Evolutionary conservation across 805 yeast genomes (phyloP).

Genomic region (Kuraishia molischiana): DNA sequence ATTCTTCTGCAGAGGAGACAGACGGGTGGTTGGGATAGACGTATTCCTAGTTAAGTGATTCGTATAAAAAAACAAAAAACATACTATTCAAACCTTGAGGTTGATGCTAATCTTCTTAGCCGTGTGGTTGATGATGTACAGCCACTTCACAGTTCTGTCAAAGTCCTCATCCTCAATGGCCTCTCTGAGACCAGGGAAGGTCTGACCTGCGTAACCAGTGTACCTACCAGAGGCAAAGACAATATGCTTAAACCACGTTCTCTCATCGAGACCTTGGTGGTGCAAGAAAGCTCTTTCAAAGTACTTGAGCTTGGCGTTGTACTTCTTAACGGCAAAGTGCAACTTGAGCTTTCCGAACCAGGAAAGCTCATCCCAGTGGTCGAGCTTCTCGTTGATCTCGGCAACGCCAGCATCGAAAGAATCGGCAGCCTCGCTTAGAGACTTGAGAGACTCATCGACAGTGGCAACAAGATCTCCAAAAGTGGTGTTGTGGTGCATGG

Average conservation of each 20-base stretch:
- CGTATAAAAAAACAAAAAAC: no score
- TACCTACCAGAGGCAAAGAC: conserved; percentile 51
- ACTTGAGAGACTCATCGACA: conserved; percentile 4
- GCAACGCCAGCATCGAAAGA: conserved; percentile 6
- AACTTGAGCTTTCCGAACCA: conserved; percentile 17
- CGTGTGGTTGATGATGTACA: conserved; percentile 17
- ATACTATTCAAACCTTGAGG: not conserved
- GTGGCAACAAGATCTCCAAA: conserved; percentile 15
- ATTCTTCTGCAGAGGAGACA: conserved; percentile 1
- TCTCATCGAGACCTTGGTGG: conserved; percentile 35
- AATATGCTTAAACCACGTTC: conserved; percentile 51
- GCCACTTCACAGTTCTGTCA: conserved; percentile 27
- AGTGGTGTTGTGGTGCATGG: conserved; percentile 13
- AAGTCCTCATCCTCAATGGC: conserved; percentile 37
- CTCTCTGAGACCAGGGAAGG: conserved; percentile 45
- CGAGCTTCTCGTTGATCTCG: conserved; percentile 11
- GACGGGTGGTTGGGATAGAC: not conserved
- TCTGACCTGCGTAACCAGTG: conserved; percentile 53
- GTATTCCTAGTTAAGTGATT: not conserved
- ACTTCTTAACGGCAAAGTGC: conserved; percentile 11
- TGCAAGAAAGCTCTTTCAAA: conserved; percentile 38
- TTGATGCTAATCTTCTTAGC: conserved; percentile 3
- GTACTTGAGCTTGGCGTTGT: conserved; percentile 28
- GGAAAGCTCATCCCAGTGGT: conserved; percentile 14
- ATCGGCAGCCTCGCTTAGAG: conserved; percentile 6